These are phyloP conservation scores for Schoenoplectus triqueter DNA, from an alignment of 202 grass and related monocot genomes.

Conservation along the genomic window DNA sequence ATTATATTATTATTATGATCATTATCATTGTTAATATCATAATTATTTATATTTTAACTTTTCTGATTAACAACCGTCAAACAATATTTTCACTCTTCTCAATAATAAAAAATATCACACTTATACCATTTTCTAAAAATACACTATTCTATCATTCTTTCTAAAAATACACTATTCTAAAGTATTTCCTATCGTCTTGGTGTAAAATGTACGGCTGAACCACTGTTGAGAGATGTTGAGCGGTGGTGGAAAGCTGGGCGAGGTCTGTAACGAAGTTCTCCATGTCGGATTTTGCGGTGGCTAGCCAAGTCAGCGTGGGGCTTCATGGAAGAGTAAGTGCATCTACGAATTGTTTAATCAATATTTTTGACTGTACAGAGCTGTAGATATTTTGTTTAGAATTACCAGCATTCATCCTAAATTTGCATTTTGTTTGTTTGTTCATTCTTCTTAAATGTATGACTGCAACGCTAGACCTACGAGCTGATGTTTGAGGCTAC, in stretches of 20 bases:
- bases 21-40: too few relatives aligned
- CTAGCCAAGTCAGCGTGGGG: slow-evolving; percentile 77
- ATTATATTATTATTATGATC: too few relatives aligned
- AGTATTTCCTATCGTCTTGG: not conserved
- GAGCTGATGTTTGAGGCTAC: slow-evolving; percentile 91
- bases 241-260: slow-evolving; percentile 25
- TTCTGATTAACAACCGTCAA: too few relatives aligned
- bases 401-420: not conserved
- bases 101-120: too few relatives aligned
- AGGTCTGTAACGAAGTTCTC: slow-evolving; percentile 67
- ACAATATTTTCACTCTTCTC: too few relatives aligned
- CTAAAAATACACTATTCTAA: too few relatives aligned
- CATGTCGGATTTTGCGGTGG: slow-evolving; percentile 72
- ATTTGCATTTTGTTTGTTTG: slow-evolving; percentile 29
- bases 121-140: too few relatives aligned
- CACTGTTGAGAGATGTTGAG: slow-evolving; percentile 26
- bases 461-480: slow-evolving; percentile 56
- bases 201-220: slow-evolving; percentile 27
- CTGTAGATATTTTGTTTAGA: not conserved
- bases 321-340: slow-evolving; percentile 81
- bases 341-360: not conserved
- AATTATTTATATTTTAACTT: too few relatives aligned
- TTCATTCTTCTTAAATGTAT: not conserved
- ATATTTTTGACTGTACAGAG: not conserved
- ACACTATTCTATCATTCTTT: too few relatives aligned